A percentile compares a stretch with the other conserved stretches of the same genome.
Evolutionary conservation across 176 grass and related monocot genomes (phyloP).

Genomic region (Eragrostis curvula): DNA sequence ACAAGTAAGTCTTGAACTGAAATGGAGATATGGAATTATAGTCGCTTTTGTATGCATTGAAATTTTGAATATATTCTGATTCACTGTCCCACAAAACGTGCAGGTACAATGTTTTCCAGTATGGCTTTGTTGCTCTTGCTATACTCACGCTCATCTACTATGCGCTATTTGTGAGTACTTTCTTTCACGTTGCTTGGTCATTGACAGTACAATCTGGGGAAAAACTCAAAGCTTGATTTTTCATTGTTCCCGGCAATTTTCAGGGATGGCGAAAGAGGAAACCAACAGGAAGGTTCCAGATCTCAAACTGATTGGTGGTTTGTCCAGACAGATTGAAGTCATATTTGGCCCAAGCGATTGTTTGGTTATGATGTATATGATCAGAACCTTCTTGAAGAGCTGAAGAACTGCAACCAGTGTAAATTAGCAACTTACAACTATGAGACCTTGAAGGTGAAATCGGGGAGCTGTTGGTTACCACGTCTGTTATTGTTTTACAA

Average conservation of each 20-base stretch:
- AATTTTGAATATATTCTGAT: conserved; percentile 18
- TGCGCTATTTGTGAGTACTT: conserved; percentile 73
- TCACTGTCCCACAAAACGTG: conserved; percentile 10
- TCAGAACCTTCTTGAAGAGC: conserved; percentile 33
- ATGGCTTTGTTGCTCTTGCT: conserved; percentile 91
- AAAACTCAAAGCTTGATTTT: neutral
- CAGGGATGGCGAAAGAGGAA: conserved; percentile 96
- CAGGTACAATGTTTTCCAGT: conserved; percentile 99
- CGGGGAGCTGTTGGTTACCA: conserved; percentile 6
- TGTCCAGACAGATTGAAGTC: conserved; percentile 32
- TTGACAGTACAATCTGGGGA: neutral
- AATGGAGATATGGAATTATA: neutral
- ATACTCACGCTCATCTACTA: conserved; percentile 94
- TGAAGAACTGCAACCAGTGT: conserved; percentile 33
- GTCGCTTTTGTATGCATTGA: neutral
- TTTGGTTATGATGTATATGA: conserved; percentile 55
- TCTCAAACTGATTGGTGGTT: conserved; percentile 66
- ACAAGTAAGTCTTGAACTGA: conserved; percentile 74
- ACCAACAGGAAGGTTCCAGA: conserved; percentile 79
- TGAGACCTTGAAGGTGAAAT: conserved; percentile 32
- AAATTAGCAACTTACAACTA: conserved; percentile 33
- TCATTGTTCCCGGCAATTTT: conserved; percentile 25
- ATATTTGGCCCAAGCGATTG: conserved; percentile 43
- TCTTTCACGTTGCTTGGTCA: conserved; percentile 15
- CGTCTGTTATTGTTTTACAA: conserved; percentile 42